These are phyloP conservation scores for Cnidoscolus chayamansa DNA, from an alignment of 441 rosid genomes.

Conservation along the genomic window DNA sequence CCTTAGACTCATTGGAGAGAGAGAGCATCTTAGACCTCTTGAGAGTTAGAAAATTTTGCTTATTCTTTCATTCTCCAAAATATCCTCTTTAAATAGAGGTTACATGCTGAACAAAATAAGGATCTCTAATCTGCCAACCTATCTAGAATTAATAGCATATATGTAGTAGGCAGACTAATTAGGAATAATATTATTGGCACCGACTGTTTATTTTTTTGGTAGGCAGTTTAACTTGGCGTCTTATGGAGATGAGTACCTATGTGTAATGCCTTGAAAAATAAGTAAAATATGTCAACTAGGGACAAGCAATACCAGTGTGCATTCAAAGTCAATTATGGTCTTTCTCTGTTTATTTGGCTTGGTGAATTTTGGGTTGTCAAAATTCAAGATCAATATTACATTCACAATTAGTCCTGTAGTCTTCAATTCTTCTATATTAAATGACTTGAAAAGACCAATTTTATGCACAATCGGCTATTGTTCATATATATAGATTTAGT, in stretches of 20 bases:
- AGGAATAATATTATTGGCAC: no score
- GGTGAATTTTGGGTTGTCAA: neutral
- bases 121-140: no score
- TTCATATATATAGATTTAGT: neutral
- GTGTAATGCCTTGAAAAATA: neutral
- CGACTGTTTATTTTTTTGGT: neutral
- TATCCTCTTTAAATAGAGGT: no score
- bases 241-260: neutral
- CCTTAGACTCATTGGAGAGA: no score
- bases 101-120: no score
- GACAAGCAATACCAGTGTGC: neutral
- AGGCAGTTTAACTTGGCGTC: neutral
- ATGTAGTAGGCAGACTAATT: no score
- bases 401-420: neutral
- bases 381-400: neutral
- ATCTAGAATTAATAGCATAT: no score
- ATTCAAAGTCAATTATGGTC: neutral
- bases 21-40: no score
- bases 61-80: no score
- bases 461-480: neutral
- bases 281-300: neutral
- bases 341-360: slow-evolving; percentile 4
- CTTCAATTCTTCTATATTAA: neutral
- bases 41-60: no score
- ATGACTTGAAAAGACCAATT: no score